These are phyloP conservation scores for Aspergillus piperis DNA, from an alignment of 2,329 filamentous ascomycete genomes.

Conservation along the genomic window DNA sequence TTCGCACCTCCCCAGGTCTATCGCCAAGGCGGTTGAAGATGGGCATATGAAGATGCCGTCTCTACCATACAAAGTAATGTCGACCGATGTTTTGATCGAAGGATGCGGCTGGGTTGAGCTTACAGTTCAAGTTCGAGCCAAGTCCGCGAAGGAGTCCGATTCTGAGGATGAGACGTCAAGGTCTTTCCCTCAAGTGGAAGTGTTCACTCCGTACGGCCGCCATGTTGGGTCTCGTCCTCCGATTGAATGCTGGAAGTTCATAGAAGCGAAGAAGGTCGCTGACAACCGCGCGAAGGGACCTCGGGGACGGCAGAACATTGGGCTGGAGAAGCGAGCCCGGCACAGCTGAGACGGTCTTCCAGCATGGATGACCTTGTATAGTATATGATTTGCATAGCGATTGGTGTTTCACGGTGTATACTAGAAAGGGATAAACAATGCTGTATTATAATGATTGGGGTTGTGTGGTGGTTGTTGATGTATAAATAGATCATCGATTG, in stretches of 20 bases:
- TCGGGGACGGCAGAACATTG: constrained; percentile 28
- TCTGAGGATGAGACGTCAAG: constrained; percentile 30
- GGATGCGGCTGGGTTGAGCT: constrained; percentile 93
- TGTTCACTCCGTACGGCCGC: constrained; percentile 82
- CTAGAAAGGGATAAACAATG: background rate
- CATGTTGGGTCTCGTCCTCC: constrained; percentile 60
- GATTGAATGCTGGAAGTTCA: constrained; percentile 38
- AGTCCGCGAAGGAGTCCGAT: constrained; percentile 29
- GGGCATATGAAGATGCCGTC: constrained; percentile 53
- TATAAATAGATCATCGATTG: background rate
- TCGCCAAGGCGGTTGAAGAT: constrained; percentile 64
- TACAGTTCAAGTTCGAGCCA: constrained; percentile 65
- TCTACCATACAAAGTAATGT: constrained; percentile 77
- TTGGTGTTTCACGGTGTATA: constrained; percentile 11
- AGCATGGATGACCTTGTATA: background rate
- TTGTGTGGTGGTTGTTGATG: background rate
- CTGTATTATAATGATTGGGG: background rate
- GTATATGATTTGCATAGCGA: constrained; percentile 17
- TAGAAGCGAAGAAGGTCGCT: constrained; percentile 32
- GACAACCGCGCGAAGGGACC: constrained; percentile 31
- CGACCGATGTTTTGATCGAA: constrained; percentile 84
- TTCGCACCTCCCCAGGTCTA: constrained; percentile 72
- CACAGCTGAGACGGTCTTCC: background rate
- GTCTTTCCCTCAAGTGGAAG: constrained; percentile 67
- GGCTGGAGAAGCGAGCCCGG: constrained; percentile 25